Evolutionary conservation across 139 green algal species (phyloP).

Genomic region (Gonium pectorale): DNA sequence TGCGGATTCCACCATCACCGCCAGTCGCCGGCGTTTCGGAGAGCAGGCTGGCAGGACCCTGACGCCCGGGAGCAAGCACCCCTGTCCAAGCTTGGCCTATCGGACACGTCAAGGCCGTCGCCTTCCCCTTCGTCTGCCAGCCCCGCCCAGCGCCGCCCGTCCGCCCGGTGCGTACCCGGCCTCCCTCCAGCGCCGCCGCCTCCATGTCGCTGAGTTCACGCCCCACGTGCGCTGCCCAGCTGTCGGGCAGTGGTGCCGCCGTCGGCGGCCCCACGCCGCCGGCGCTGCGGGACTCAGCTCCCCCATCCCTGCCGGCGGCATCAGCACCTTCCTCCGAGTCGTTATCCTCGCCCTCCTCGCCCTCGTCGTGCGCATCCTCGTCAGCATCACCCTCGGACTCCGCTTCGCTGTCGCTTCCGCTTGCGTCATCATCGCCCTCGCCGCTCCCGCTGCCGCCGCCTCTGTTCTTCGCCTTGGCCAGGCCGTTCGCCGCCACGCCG

Average conservation of each 20-base stretch:
- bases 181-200: constrained; percentile 29
- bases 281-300: not conserved
- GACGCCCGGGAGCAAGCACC: too few species aligned
- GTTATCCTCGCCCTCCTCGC: not conserved
- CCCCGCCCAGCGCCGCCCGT: not conserved
- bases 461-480: too few species aligned
- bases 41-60: too few species aligned
- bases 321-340: not conserved
- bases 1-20: too few species aligned
- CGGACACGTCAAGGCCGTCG: too few species aligned
- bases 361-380: too few species aligned
- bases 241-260: constrained; percentile 11
- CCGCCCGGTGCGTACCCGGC: too few species aligned
- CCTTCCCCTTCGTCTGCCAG: not conserved
- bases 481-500: too few species aligned
- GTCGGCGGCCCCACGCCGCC: not conserved
- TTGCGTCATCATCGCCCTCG: not conserved
- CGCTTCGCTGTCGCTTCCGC: not conserved
- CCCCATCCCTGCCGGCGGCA: not conserved
- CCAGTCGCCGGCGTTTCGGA: too few species aligned
- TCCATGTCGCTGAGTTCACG: constrained; percentile 40
- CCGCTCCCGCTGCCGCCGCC: not conserved
- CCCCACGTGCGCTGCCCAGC: constrained; percentile 50
- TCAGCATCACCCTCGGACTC: not conserved
- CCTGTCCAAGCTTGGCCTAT: too few species aligned